These are phyloP conservation scores for Umbelopsis vinacea DNA, from an alignment of 192 early-diverging fungal genomes.

Conservation along the genomic window DNA sequence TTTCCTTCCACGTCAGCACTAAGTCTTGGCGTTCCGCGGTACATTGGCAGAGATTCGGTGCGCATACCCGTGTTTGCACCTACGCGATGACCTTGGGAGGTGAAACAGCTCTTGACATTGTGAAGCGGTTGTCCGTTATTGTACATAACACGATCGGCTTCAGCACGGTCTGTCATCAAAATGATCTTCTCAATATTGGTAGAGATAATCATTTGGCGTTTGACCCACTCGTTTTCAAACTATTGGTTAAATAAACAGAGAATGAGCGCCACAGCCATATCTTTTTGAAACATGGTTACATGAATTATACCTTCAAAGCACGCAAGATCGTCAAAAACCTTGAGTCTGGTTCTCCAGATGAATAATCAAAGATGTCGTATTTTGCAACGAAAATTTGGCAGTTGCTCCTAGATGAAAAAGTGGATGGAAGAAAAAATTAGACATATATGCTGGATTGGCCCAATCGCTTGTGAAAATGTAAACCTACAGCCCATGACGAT, in stretches of 20 bases:
- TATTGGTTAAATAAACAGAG: conserved; percentile 19
- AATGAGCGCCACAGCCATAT: too few relatives aligned
- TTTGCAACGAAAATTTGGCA: conserved; percentile 66
- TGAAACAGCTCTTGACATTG: conserved; percentile 67
- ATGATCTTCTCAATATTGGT: conserved; percentile 72
- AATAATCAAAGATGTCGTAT: conserved; percentile 71
- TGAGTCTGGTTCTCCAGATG: conserved; percentile 62
- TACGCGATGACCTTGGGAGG: conserved; percentile 62
- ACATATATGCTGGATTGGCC: too few relatives aligned
- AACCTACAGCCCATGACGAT: conserved; percentile 48
- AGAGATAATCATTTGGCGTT: conserved; percentile 72
- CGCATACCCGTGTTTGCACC: conserved; percentile 51
- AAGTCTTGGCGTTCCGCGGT: conserved; percentile 51
- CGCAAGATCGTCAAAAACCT: conserved; percentile 68
- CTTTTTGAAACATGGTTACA: not conserved
- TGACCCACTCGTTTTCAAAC: conserved; percentile 71
- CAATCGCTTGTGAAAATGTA: not conserved
- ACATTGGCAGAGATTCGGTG: conserved; percentile 39
- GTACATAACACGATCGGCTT: conserved; percentile 57
- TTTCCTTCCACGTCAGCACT: conserved; percentile 54
- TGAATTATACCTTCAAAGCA: conserved; percentile 42
- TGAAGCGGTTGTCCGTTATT: conserved; percentile 59
- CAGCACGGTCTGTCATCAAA: conserved; percentile 59
- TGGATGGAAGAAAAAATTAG: not conserved
- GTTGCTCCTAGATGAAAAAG: conserved; percentile 1